Conservation (phyloP, 257 asterid species). For the Salvia hispanica region DNA sequence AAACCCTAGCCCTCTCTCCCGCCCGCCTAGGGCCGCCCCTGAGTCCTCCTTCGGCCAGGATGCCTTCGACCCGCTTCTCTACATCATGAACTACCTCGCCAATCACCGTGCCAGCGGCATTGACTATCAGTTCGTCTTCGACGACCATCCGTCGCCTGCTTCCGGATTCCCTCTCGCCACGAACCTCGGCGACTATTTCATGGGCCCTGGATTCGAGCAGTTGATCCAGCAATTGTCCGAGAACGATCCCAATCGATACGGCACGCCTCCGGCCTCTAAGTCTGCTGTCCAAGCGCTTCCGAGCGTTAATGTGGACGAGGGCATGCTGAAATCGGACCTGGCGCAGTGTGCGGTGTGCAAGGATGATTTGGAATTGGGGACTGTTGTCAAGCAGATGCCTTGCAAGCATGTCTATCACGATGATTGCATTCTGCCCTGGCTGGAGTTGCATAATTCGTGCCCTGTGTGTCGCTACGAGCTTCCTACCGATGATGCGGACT, state of each 20-base stretch:
- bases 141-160: conserved; percentile 30
- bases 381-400: conserved; percentile 71
- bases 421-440: conserved; percentile 81
- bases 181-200: conserved; percentile 66
- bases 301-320: conserved; percentile 44
- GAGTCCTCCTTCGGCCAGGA: conserved; percentile 37
- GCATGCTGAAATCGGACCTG: conserved; percentile 56
- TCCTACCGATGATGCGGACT: conserved; percentile 82
- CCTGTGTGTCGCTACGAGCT: conserved; percentile 83
- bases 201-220: conserved; percentile 73
- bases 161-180: conserved; percentile 38
- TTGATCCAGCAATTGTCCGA: conserved; percentile 76
- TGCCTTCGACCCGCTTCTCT: conserved; percentile 50
- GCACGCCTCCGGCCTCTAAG: conserved; percentile 76
- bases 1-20: conserved; percentile 30
- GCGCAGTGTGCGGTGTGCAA: conserved; percentile 87
- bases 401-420: conserved; percentile 78
- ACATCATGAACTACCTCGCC: conserved; percentile 44
- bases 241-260: conserved; percentile 75
- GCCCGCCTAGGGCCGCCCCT: conserved; percentile 23
- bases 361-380: conserved; percentile 67
- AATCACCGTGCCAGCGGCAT: conserved; percentile 61
- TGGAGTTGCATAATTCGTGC: conserved; percentile 80
- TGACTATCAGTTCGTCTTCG: conserved; percentile 57
- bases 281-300: conserved; percentile 59